Evolutionary conservation across 768 basidiomycete genomes (phyloP), one percentile per base, ranked within the genome.

Genomic region (Lactifluus pinguis): DNA sequence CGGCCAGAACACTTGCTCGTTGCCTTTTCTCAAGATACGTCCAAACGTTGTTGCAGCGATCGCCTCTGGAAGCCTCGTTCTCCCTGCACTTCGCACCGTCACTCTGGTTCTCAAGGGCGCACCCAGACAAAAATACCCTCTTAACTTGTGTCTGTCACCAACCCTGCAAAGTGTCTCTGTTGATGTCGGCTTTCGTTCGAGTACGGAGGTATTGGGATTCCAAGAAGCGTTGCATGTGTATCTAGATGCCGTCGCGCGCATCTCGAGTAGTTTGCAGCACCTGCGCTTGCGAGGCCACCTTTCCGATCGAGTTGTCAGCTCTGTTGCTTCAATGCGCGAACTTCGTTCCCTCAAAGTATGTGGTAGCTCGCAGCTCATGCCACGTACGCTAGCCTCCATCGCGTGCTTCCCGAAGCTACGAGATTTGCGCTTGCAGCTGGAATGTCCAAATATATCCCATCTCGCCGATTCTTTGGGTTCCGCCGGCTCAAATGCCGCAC

Each of bases 381-480:
- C 65, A 54, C 65, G 64, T 45, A 62, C 63, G 17, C 49, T 66
- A 34, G 60, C 60, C 5, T 61, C 65, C 19, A 54, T 66, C 21
- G 44, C 60, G 6, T 29, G 48, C 44, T 66, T 66, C 44, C 53
- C 60, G n/a, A 58, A 52, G 45, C 60, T 66, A 45, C 45, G 59
- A 29, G 64, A 66, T 29, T 48, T 66, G 38, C 63, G 63, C 51
- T 44, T 66, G 39, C 65, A 66, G 53, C 48, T 66, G 17, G 50
- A 66, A 48, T 57, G 53, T 45, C 49, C 58, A 48, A 58, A 61
- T 49, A 36, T 38, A 47, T 25, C 49, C 14, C 55, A 51, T 32
- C 57, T 66, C 30, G 34, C 50, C n/a, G 57, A 66, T 11, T 51
- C 55, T 7, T 53, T 66, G 9, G 47, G 14, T 32, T 45, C 41